phyloP scores from a whole-genome alignment of 495 filamentous ascomycete species.

The Hypoxylon rickii region DNA sequence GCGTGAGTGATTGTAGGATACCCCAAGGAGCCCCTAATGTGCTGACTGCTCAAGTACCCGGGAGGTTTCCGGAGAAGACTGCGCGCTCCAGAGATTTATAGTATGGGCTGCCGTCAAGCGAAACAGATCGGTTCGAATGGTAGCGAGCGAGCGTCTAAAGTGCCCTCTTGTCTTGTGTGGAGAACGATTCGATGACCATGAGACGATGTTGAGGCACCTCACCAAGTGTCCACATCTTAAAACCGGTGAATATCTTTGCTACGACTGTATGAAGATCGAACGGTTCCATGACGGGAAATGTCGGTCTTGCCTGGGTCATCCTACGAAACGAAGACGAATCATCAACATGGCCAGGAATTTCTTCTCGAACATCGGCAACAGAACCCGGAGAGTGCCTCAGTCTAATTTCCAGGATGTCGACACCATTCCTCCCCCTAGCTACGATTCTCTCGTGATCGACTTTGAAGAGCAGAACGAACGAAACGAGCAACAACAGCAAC shows the following conservation, averaged over 20 bases:
- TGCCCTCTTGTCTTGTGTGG: conserved; percentile 51
- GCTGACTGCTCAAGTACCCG: conserved; percentile 47
- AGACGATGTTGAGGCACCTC: conserved; percentile 52
- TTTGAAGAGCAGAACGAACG: conserved; percentile 13
- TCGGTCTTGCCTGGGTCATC: conserved; percentile 49
- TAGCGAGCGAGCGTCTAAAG: conserved; percentile 44
- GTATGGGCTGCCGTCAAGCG: conserved; percentile 56
- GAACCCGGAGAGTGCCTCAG: conserved; percentile 29
- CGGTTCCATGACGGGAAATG: conserved; percentile 54
- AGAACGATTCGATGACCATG: conserved; percentile 47
- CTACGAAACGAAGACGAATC: conserved; percentile 52
- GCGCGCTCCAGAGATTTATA: conserved; percentile 52
- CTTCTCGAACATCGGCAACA: conserved; percentile 54
- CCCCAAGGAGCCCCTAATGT: background rate
- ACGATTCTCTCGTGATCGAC: conserved; percentile 45
- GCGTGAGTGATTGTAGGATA: conserved; percentile 35
- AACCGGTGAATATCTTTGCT: conserved; percentile 53
- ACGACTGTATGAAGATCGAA: conserved; percentile 53
- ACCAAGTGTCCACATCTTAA: conserved; percentile 46
- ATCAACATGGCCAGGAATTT: conserved; percentile 53
- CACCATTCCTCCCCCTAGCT: conserved; percentile 45
- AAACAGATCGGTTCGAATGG: conserved; percentile 50
- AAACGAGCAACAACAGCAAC: background rate
- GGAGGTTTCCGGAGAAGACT: conserved; percentile 48
- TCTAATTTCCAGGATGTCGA: conserved; percentile 27